Percentiles rank a stretch among this genome's conserved stretches.
These are phyloP conservation scores for Lichtheimia corymbifera DNA, from an alignment of 371 early-diverging fungal genomes.

Conservation along the genomic window DNA sequence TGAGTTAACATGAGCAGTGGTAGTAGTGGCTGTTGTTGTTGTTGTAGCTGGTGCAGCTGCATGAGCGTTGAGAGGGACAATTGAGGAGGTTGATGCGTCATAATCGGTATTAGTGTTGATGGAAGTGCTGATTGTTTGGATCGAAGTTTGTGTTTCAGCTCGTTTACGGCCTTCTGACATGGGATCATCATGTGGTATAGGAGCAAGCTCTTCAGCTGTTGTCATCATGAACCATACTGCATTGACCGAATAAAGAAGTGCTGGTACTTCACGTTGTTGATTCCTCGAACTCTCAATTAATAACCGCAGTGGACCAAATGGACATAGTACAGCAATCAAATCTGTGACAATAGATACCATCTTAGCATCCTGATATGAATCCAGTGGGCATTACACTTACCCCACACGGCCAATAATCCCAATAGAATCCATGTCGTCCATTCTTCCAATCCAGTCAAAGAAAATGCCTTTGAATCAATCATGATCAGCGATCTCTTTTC, in stretches of 20 bases:
- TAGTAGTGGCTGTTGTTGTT: neutral
- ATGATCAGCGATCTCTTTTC: neutral
- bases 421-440: constrained; percentile 87
- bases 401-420: constrained; percentile 82
- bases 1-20: neutral
- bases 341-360: constrained; percentile 38
- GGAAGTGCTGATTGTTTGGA: neutral
- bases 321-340: constrained; percentile 86
- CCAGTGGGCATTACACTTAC: constrained; percentile 35
- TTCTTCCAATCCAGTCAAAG: constrained; percentile 69
- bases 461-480: constrained; percentile 55
- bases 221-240: constrained; percentile 84
- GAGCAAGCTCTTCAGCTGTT: constrained; percentile 25
- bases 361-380: neutral
- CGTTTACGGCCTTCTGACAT: constrained; percentile 1
- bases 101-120: constrained; percentile 11
- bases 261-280: constrained; percentile 80
- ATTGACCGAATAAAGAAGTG: constrained; percentile 75
- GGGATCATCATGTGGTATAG: constrained; percentile 20
- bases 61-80: constrained; percentile 13
- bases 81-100: constrained; percentile 22
- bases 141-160: neutral
- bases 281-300: constrained; percentile 75
- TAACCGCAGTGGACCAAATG: constrained; percentile 87
- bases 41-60: neutral